phyloP scores from a whole-genome alignment of 2,329 filamentous ascomycete genomes.

The Lojkania enalia region DNA sequence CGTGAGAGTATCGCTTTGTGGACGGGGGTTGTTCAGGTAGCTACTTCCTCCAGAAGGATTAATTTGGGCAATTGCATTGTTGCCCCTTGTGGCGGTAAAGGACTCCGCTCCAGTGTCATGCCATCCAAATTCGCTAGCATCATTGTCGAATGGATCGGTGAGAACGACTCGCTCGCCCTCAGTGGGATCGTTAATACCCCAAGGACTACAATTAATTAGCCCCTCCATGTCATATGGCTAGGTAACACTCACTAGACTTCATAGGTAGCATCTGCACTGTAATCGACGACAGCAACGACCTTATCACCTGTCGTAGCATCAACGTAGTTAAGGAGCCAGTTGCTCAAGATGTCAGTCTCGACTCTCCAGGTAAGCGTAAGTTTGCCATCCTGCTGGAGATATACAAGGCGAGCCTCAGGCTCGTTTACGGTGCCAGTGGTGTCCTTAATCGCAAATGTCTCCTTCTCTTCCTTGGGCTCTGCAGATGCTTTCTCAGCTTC shows the following conservation, averaged over 20 bases:
- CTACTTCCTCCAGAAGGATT: conserved; percentile 41
- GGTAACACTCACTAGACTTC: conserved; percentile 52
- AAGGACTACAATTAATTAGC: conserved; percentile 34
- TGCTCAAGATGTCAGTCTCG: conserved; percentile 60
- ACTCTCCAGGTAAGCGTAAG: conserved; percentile 61
- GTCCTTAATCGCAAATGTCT: conserved; percentile 53
- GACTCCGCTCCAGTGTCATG: conserved; percentile 51
- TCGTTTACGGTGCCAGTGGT: conserved; percentile 55
- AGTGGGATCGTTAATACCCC: conserved; percentile 59
- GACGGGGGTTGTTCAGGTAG: conserved; percentile 58
- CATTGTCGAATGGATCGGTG: conserved; percentile 54
- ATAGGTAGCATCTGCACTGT: conserved; percentile 59
- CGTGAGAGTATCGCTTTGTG: conserved; percentile 45
- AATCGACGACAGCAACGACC: conserved; percentile 60
- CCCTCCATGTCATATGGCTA: not conserved
- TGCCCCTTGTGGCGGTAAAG: conserved; percentile 60
- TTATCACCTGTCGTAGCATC: conserved; percentile 54
- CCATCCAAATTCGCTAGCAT: conserved; percentile 59
- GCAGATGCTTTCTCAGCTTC: conserved; percentile 47
- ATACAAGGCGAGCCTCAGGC: conserved; percentile 60
- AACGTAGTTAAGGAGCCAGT: conserved; percentile 64
- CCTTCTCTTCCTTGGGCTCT: conserved; percentile 40
- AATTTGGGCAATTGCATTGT: conserved; percentile 49
- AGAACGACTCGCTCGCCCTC: conserved; percentile 52
- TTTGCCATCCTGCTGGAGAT: conserved; percentile 55